A percentile compares a stretch with the other conserved stretches of the same genome.
phyloP scores from a whole-genome alignment of 2,329 filamentous ascomycete species.

The Neonectria hederae region DNA sequence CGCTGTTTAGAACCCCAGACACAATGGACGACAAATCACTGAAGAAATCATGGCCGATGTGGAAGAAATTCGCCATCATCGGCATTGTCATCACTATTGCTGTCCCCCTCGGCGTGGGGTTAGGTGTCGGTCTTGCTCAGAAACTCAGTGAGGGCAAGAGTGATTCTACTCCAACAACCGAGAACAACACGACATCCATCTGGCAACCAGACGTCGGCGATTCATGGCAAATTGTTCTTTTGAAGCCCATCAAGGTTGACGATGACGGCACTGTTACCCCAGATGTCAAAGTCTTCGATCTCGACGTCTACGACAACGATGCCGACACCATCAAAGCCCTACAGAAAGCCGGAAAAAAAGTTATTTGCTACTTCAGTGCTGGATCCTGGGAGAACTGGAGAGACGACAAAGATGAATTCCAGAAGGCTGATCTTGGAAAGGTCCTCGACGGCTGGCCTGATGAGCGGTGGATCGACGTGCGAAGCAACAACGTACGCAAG shows the following conservation, averaged over 20 bases:
- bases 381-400: slow-evolving; percentile 74
- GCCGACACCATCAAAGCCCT: slow-evolving; percentile 60
- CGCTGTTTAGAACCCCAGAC: neutral
- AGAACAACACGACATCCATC: slow-evolving; percentile 33
- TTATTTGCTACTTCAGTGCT: slow-evolving; percentile 81
- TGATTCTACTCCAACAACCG: slow-evolving; percentile 20
- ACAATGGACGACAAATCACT: neutral
- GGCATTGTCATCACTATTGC: slow-evolving; percentile 55
- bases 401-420: slow-evolving; percentile 66
- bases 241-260: slow-evolving; percentile 54
- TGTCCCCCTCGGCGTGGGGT: slow-evolving; percentile 66
- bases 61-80: slow-evolving; percentile 45
- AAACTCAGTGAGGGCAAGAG: neutral
- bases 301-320: slow-evolving; percentile 66
- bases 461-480: slow-evolving; percentile 73
- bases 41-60: slow-evolving; percentile 37
- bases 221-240: slow-evolving; percentile 71
- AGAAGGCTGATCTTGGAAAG: slow-evolving; percentile 64
- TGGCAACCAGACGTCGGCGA: slow-evolving; percentile 64
- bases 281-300: slow-evolving; percentile 60
- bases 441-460: slow-evolving; percentile 70
- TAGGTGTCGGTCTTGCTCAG: slow-evolving; percentile 48
- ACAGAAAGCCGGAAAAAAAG: slow-evolving; percentile 64
- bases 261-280: slow-evolving; percentile 49
- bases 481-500: slow-evolving; percentile 64